Evolutionary conservation across 176 grass and related monocot genomes (phyloP), one percentile per base, ranked within the genome.

Genomic region (Rhipidocladum racemiflorum): DNA sequence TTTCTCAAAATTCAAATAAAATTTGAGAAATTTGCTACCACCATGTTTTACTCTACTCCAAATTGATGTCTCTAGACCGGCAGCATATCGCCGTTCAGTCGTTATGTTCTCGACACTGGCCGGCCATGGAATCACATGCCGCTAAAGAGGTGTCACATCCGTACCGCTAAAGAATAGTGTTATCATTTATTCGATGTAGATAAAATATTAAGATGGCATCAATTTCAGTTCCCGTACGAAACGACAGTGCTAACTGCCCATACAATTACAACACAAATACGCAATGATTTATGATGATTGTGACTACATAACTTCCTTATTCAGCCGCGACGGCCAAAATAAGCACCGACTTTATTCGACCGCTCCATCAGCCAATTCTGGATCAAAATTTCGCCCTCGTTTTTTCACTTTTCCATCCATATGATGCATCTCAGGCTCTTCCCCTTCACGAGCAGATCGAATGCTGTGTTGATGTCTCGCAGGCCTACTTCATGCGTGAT

Each of bases 401-500:
- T 18, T 34, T 24, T 20, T 79, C 69, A 85, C 81, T 83, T 86
- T 50, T 94, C 85, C 94, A 97, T 97, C 94, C 94, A 94, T 32
- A 97, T 88, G 50, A 86, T 69, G 79, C 89, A 94, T 59, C 94
- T 74, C 70, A 97, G 81, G 68, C 91, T 91, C 89, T 94, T 88
- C 49, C 94, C 89, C 51, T 89, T 59, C 18, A 84, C 17, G 15
- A 97, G 89, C 53, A 97, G 65, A 39, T 94, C 82, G 71, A 97
- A 97, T 6, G 91, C 89, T 48, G 50, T 88, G 89, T 97, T 97
- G 13, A 94, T 97, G 10, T 94, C 91, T 17, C 88, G 9, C 2
- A 97, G 61, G 0, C 70, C 87, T 0, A 97, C 25, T 43, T 97
- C 87, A 24, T 97, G 94, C 0, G 94, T 97, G 48, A 97, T 44